phyloP scores from a whole-genome alignment of 2,329 filamentous ascomycete genomes.

The Xylariaceae sp. region DNA sequence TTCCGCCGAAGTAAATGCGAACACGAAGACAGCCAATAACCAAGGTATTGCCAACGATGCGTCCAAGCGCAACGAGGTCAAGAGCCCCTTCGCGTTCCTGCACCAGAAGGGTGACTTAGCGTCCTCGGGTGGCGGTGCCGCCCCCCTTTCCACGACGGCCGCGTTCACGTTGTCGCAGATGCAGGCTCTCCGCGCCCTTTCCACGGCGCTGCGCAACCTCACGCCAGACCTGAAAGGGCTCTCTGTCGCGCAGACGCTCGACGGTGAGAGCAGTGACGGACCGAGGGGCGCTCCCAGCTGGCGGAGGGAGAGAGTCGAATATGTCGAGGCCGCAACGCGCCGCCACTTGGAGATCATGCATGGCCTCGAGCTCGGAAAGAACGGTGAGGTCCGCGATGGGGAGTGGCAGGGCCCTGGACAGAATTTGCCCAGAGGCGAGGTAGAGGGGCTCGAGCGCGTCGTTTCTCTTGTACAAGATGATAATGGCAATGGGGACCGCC shows the following conservation, averaged over 20 bases:
- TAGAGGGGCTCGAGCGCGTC: constrained; percentile 51
- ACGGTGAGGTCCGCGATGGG: constrained; percentile 59
- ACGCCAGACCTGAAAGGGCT: constrained; percentile 52
- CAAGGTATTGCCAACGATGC: constrained; percentile 1
- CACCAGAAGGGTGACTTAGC: constrained; percentile 46
- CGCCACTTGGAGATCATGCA: constrained; percentile 67
- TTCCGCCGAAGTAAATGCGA: not conserved
- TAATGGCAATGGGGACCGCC: constrained; percentile 16
- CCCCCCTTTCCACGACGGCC: constrained; percentile 63
- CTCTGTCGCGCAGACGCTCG: constrained; percentile 18
- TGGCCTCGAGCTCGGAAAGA: constrained; percentile 58
- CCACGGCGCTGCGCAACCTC: constrained; percentile 54
- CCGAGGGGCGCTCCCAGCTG: constrained; percentile 42
- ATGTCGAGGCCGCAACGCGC: constrained; percentile 74
- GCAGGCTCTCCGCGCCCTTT: constrained; percentile 67
- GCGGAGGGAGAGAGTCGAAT: constrained; percentile 67
- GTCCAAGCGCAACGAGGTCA: not conserved
- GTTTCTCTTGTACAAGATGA: constrained; percentile 39
- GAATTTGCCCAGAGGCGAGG: constrained; percentile 46
- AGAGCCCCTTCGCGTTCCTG: constrained; percentile 50
- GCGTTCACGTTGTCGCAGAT: constrained; percentile 79
- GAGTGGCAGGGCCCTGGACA: constrained; percentile 56
- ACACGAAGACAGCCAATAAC: constrained; percentile 2
- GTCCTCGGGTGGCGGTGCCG: constrained; percentile 45
- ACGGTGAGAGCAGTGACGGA: constrained; percentile 28